Base-by-base conservation (phyloP, 2,329 filamentous ascomycete genomes). In the Aspergillus sp. region DNA sequence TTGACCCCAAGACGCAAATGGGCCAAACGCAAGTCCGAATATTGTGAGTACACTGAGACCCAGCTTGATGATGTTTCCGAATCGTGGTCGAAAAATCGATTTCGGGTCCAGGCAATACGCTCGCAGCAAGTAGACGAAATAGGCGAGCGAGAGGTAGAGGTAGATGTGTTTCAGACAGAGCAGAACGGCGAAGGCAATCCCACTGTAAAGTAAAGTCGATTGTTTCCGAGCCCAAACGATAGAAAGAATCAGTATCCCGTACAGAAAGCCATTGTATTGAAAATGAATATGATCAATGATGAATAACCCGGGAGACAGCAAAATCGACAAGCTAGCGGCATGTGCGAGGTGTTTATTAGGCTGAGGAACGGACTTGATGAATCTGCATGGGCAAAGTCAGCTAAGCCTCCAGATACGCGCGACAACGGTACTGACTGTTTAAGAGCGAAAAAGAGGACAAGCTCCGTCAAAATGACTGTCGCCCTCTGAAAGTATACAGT, bases 251-350 rank as follows among this genome's bases (percentile, higher is more conserved):
- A 99, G 81, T 44, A 98, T 80, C 39, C 95, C 95, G 73, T 98
- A 99, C 77, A 99, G 86, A 77, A 93, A 92, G 41, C 95, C 93
- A 79, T 99, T 99, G 80, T 99, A 99, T 80, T 99, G 95, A 75
- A 99, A 99, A 75, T 97, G 93, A 63, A 97, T 93, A 73, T 99
- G 95, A 71, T 99, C 95, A 73, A 99, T 98, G 72, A 99, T 96
- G 59, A 99, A 82, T 37, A 99, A 84, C 2, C 93, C 95, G 0
- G 95, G 95, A 0, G 93, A 98, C 12, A 98, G 84, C 3, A 98
- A 80, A 58, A 99, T 87, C 1, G 93, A 97, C 56, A 98, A 82
- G 23, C 93, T 92, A 47, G 90, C 90, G 23, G 90, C 91, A 70
- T 97, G 92, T 11, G 92, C 89, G 48, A 90, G 87, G 45, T 86